These are phyloP conservation scores for Brassica nigra DNA, from an alignment of 345 rosid species.

Conservation along the genomic window DNA sequence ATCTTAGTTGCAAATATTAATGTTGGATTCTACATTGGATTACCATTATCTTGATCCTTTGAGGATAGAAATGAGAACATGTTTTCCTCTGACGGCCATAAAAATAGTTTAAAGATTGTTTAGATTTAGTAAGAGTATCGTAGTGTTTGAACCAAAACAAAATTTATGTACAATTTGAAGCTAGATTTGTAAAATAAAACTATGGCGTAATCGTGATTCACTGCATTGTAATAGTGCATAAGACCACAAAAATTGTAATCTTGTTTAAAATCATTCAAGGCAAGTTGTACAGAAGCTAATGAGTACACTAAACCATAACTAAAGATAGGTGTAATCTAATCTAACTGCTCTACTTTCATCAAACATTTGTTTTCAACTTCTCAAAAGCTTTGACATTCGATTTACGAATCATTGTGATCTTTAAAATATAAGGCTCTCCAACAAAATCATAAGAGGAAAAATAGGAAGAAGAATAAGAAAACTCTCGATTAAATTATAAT, in stretches of 20 bases:
- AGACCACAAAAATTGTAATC: slow-evolving; percentile 33
- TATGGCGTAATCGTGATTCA: slow-evolving; percentile 2
- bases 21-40: slow-evolving; percentile 16
- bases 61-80: neutral
- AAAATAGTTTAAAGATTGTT: neutral
- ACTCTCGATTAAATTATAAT: too few relatives aligned
- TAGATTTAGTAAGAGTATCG: neutral
- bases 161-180: neutral
- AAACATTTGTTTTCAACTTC: neutral
- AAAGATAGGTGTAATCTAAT: slow-evolving; percentile 16
- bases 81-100: neutral
- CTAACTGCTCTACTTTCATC: slow-evolving; percentile 18
- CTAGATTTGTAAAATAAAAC: neutral
- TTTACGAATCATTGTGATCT: neutral
- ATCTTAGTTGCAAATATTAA: slow-evolving; percentile 20
- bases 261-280: slow-evolving; percentile 18
- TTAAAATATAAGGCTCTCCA: neutral
- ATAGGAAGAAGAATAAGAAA: slow-evolving; percentile 10
- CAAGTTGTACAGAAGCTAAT: slow-evolving; percentile 31
- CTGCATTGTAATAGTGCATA: neutral
- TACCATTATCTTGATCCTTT: neutral
- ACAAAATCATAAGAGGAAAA: slow-evolving; percentile 6
- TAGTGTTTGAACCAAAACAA: neutral
- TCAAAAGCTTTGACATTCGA: slow-evolving; percentile 30
- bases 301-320: slow-evolving; percentile 27